phyloP scores from a whole-genome alignment of 2,329 filamentous ascomycete genomes.

The Colletotrichum euphorbiae region DNA sequence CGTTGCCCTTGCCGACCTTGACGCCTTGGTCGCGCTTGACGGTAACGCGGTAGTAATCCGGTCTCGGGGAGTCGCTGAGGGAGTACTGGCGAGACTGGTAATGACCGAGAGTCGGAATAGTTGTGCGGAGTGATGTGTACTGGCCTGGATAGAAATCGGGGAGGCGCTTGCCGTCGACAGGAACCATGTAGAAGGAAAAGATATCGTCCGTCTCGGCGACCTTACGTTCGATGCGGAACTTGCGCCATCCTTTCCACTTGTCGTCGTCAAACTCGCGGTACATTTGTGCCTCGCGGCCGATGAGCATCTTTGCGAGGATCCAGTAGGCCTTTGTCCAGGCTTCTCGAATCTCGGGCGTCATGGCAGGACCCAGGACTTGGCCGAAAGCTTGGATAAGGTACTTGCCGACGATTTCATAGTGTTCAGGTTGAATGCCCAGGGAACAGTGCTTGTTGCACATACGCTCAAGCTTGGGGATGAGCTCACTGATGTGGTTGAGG shows the following conservation, averaged over 20 bases:
- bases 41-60: constrained; percentile 75
- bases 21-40: constrained; percentile 73
- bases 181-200: constrained; percentile 76
- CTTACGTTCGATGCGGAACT: constrained; percentile 74
- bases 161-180: constrained; percentile 69
- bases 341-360: constrained; percentile 72
- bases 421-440: constrained; percentile 74
- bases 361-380: constrained; percentile 72
- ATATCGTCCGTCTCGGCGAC: constrained; percentile 75
- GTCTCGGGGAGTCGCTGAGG: constrained; percentile 72
- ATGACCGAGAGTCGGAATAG: constrained; percentile 67
- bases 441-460: constrained; percentile 80
- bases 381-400: constrained; percentile 76
- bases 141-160: constrained; percentile 77
- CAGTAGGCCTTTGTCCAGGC: constrained; percentile 81
- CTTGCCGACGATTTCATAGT: constrained; percentile 77
- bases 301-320: constrained; percentile 79
- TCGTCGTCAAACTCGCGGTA: constrained; percentile 67
- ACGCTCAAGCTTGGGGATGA: constrained; percentile 65
- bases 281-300: constrained; percentile 71
- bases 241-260: constrained; percentile 73
- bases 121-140: constrained; percentile 74
- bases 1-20: constrained; percentile 52
- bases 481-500: constrained; percentile 71
- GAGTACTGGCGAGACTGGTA: constrained; percentile 79